Evolutionary conservation across 1,284 basidiomycete genomes (phyloP).

Genomic region (Leccinum fuscescens): DNA sequence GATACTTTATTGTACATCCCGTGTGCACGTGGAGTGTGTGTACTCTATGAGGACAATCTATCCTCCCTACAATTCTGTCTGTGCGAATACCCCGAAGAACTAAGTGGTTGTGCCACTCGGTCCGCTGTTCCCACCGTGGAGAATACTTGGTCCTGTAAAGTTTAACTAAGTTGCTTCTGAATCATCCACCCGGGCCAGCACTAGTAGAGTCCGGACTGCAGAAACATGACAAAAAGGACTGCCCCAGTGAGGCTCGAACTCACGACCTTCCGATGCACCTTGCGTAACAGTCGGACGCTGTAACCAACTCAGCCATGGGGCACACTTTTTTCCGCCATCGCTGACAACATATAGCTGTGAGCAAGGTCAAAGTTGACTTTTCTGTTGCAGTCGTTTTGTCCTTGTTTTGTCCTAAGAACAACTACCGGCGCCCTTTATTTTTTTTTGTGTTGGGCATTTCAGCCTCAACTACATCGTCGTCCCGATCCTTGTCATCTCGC

Average conservation of each 20-base stretch:
- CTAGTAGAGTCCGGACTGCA: too few species aligned
- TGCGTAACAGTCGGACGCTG: constrained; percentile 75
- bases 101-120: too few species aligned
- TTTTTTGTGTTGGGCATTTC: constrained; percentile 66
- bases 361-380: not conserved
- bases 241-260: constrained; percentile 75
- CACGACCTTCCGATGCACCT: constrained; percentile 64
- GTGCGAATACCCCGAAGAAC: too few species aligned
- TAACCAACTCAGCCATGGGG: constrained; percentile 82
- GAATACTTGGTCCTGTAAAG: not conserved
- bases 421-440: constrained; percentile 37
- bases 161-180: not conserved
- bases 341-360: not conserved
- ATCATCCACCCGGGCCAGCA: too few species aligned
- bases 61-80: too few species aligned
- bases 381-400: not conserved
- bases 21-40: too few species aligned
- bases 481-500: constrained; percentile 76
- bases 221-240: constrained; percentile 28
- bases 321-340: constrained; percentile 29
- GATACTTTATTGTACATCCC: too few species aligned
- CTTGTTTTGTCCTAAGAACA: not conserved
- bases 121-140: too few species aligned
- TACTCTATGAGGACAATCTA: too few species aligned
- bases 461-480: constrained; percentile 84